Evolutionary conservation across 2,329 filamentous ascomycete species (phyloP).

Genomic region (Diaporthe helianthi): DNA sequence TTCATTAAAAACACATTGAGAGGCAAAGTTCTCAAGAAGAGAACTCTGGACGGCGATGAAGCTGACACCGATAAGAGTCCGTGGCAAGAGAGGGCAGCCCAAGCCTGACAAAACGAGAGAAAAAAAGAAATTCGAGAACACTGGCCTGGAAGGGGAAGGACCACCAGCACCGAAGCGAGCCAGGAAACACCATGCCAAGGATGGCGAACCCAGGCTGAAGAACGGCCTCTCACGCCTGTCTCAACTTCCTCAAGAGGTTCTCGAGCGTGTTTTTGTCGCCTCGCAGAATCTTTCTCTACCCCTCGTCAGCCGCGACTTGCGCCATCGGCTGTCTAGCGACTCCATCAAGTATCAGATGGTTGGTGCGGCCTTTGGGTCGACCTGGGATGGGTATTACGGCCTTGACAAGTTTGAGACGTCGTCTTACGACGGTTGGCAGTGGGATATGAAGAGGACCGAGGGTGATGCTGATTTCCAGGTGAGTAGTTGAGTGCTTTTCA

Average conservation of each 20-base stretch:
- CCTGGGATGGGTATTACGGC: conserved; percentile 49
- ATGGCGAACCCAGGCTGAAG: conserved; percentile 32
- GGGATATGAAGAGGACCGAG: conserved; percentile 37
- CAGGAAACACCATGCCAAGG: conserved; percentile 28
- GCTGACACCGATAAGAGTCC: conserved; percentile 57
- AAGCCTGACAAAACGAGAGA: conserved; percentile 37
- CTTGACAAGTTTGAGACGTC: conserved; percentile 25
- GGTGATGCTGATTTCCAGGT: conserved; percentile 56
- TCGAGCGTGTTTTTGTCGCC: conserved; percentile 59
- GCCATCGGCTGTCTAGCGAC: conserved; percentile 52
- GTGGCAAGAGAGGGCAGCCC: conserved; percentile 52
- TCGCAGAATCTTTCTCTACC: conserved; percentile 58
- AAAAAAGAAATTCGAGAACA: not conserved
- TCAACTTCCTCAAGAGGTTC: conserved; percentile 58
- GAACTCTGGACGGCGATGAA: conserved; percentile 44
- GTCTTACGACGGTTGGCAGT: conserved; percentile 32
- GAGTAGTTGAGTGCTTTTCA: conserved; percentile 37
- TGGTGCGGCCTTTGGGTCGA: conserved; percentile 47
- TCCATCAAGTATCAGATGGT: conserved; percentile 46
- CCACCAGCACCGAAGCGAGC: conserved; percentile 19
- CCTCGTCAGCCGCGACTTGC: conserved; percentile 52
- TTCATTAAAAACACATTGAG: not conserved
- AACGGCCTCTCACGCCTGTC: conserved; percentile 42
- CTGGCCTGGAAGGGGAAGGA: not conserved
- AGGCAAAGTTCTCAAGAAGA: not conserved